Percentiles rank a stretch among this genome's conserved stretches.
Evolutionary conservation across 768 basidiomycete species (phyloP).

Genomic region (Boletales sp.): DNA sequence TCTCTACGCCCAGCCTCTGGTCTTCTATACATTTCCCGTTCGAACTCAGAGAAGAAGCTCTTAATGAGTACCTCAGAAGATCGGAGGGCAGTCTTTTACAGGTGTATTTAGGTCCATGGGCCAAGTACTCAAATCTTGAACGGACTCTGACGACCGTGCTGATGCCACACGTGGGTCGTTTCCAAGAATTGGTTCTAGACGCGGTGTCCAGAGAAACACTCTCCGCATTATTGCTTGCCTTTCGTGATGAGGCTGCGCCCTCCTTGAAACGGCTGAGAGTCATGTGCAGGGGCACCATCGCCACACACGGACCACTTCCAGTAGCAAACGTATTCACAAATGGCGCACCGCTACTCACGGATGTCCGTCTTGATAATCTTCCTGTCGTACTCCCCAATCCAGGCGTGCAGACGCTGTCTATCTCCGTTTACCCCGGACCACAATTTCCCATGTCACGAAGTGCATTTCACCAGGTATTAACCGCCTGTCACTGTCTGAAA

Average conservation of each 20-base stretch:
- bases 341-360: constrained; percentile 30
- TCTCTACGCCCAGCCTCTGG: constrained; percentile 34
- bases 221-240: constrained; percentile 16
- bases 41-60: constrained; percentile 25
- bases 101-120: constrained; percentile 33
- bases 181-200: constrained; percentile 29
- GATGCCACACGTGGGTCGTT: constrained; percentile 28
- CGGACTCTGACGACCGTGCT: constrained; percentile 21
- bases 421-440: constrained; percentile 32
- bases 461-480: constrained; percentile 18
- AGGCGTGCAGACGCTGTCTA: constrained; percentile 24
- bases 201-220: constrained; percentile 30
- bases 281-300: constrained; percentile 30
- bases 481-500: constrained; percentile 19
- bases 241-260: constrained; percentile 26
- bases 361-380: constrained; percentile 32
- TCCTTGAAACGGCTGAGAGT: constrained; percentile 23
- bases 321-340: constrained; percentile 22
- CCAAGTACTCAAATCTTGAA: constrained; percentile 27
- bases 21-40: constrained; percentile 31
- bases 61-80: constrained; percentile 32
- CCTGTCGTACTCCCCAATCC: constrained; percentile 23
- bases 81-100: constrained; percentile 29
- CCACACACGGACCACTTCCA: constrained; percentile 25
- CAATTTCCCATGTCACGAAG: constrained; percentile 27